Base-by-base conservation (phyloP, 768 basidiomycete genomes). In the Scleroderma bovista region DNA sequence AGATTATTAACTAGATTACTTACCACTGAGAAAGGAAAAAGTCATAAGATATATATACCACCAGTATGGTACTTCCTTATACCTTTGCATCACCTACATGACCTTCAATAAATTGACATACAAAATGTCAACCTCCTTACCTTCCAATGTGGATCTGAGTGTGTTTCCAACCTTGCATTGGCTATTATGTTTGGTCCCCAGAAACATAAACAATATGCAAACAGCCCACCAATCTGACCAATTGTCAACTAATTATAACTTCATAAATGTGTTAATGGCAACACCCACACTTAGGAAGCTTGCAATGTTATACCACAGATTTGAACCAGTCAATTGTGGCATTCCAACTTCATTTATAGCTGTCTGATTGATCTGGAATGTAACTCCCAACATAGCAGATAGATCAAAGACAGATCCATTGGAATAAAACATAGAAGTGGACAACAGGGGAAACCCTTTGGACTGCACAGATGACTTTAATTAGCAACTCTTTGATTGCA, bases 331-430 rank as follows among this genome's bases (percentile, higher is more conserved):
- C 46, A 79, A 52, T 6, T 67, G 66, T 1, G 78, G 78, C 13
- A 78, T 62, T 15, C 78, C 78, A 13, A 81, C 61, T 51, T 73
- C 70, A 5, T 72, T 62, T 12, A 83, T 63, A 1, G 79, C 80
- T 0, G 79, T 80, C 34, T 74, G 57, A 60, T 83, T 81, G 17
- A 85, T 68, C 34, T 68, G 61, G 61, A 78, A 79, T 11, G 72
- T 69, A 2, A 64, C 51, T 2, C 76, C 77, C 49, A 84, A 81
- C 6, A 85, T 77, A 8, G 73, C 70, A 1, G 68, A 60, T 57
- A 82, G 80, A 26, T 80, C 58, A 57, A 81, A 85, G n/a, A 74
- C 56, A 0, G 75, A 74, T 15, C 82, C 81, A 53, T 83, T 77
- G 2, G 69, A 58, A 5, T 73, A 71, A 60, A 81, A 83, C 7